phyloP scores from a whole-genome alignment of 306 rosid genomes.

The Prunus mume region DNA sequence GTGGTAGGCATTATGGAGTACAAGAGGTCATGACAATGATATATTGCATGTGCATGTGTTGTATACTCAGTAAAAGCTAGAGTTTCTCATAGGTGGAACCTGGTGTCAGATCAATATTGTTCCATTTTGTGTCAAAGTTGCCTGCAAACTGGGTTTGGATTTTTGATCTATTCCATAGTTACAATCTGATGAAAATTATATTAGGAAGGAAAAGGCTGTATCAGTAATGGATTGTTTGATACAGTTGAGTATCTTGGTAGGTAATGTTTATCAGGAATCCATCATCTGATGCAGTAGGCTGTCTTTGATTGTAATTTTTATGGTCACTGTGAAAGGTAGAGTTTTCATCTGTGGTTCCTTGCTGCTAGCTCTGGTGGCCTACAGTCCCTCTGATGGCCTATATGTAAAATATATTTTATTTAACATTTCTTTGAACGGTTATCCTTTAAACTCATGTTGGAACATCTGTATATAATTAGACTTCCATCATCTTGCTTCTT shows the following conservation, averaged over 20 bases:
- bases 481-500: no score
- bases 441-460: not conserved
- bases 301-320: not conserved
- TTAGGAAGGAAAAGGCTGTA: not conserved
- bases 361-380: no score
- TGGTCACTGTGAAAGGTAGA: not conserved
- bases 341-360: not conserved
- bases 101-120: not conserved
- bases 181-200: not conserved
- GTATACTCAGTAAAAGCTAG: not conserved
- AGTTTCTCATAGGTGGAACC: not conserved
- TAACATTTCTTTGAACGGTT: not conserved
- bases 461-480: not conserved
- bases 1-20: not conserved
- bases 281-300: not conserved
- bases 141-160: not conserved
- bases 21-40: not conserved
- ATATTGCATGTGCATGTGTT: not conserved
- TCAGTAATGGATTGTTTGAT: not conserved
- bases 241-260: not conserved
- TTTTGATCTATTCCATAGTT: not conserved
- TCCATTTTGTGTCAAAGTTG: not conserved
- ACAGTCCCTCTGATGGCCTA: no score
- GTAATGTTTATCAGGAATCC: not conserved
- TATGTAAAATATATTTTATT: no score